Evolutionary conservation across 148 eudicot species (phyloP), one percentile per base, ranked within the genome.

Genomic region (Fagopyrum tataricum): DNA sequence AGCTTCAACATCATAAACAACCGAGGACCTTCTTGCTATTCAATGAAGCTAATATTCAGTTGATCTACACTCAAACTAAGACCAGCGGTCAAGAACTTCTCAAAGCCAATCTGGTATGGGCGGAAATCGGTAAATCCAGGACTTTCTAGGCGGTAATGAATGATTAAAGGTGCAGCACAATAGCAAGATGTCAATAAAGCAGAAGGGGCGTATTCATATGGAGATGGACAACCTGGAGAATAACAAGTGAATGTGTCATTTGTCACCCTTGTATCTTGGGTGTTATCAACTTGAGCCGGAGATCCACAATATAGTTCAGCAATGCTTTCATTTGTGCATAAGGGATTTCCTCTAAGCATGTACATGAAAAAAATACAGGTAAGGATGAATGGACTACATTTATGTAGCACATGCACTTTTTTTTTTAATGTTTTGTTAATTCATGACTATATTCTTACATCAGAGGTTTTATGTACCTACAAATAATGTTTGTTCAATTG

Each of bases 21-120:
- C 67, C 98, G 91, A 72, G 94, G 98, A 77, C 98, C 95, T 75
- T 82, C 76, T 77, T 93, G 94, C 98, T 92, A 91, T 4, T 51
- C 74, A 71, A 74, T 79, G 5, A 92, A 86, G 73, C 89, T 94
- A 73, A 91, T 87, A 37, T 24, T 80, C 41, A 91, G 83, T 79
- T 89, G 92, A 77, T 90, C 83, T 46, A 40, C 74, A 31, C 85
- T 77, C 75, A 90, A 73, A 46, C 78, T 47, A 61, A 93, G 85
- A 76, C 83, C 67, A 13, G 61, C 66, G 24, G 91, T 87, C 55
- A 89, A 55, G 52, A 83, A 93, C 49, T 51, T 69, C 76, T 76
- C 85, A 82, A 93, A 91, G 64, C 52, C 71, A 77, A 69, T 5
- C 5, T 18, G 70, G 75, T 87, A 87, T 1, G 98, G 92, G 18